Base-by-base conservation (phyloP, 2,329 filamentous ascomycete species). In the Ascochyta viciae-villosae region DNA sequence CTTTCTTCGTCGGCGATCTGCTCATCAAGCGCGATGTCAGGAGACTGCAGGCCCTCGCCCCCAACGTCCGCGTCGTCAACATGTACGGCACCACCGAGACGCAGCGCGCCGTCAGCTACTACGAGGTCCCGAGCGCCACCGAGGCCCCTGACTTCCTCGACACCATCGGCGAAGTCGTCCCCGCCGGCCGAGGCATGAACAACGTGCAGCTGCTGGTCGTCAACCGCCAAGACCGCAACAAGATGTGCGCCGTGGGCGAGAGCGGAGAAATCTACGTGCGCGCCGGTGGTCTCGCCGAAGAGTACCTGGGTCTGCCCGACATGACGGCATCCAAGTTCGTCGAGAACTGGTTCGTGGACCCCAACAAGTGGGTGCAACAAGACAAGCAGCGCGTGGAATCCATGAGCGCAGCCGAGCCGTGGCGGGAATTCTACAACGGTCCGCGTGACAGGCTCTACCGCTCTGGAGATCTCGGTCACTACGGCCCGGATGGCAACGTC, bases 31-130 rank as follows among this genome's bases (percentile, higher is more conserved):
- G 87, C 70, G 94, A 98, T 67, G 96, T 91, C 76, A 82, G 83
- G 38, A 83, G 84, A 23, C 80, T 98, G n/a, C 90, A 91, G 54
- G 82, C 86, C 41, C 82, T 97, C 34, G 93, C 89, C 0, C 81
- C 84, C 0, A 93, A 94, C 60, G 87, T 86, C 56, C 83, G 83
- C 59, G 92, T 96, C 58, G 83, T 92, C 62, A 94, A 93, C 77
- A 90, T 94, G 87, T 96, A 92, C 71, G 92, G 93, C 38, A 92
- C 92, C 0, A 96, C 92, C 0, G 92, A 96, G 75, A 94, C 90
- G 0, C 87, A 90, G 69, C 82, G 92, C 64, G 87, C 88, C 3
- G 92, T 96, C 38, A 91, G 87, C 63, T 97, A 90, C 78, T 96
- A 87, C 72, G 86, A 94, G 67, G 86, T 96, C 15, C 87, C 88